Percentiles rank a stretch among this genome's conserved stretches.
Evolutionary conservation across 75 land plant species (phyloP).

Genomic region (Cunninghamia lanceolata): DNA sequence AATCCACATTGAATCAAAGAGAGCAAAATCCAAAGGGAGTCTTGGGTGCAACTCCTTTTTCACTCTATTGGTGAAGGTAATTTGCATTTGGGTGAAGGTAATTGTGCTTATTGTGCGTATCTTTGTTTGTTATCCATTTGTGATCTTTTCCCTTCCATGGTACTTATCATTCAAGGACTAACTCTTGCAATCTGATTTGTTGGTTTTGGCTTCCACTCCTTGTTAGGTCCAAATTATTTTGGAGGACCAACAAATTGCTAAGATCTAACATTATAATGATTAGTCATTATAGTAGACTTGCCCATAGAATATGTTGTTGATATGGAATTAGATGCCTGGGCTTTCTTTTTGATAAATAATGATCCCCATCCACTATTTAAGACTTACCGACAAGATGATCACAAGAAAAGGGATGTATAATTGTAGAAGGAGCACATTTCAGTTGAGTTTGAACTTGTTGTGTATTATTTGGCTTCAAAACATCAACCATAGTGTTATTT

Average conservation of each 20-base stretch:
- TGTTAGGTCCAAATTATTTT: constrained; percentile 30
- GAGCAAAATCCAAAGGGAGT: too few species aligned
- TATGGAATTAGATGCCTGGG: constrained; percentile 17
- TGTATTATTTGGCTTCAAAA: too few species aligned
- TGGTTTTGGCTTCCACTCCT: too few species aligned
- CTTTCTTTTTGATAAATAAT: constrained; percentile 18
- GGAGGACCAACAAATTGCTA: constrained; percentile 16
- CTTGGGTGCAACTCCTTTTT: too few species aligned
- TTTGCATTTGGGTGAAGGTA: too few species aligned
- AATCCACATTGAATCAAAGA: too few species aligned
- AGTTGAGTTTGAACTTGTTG: too few species aligned
- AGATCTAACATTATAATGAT: constrained; percentile 30
- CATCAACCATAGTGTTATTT: too few species aligned
- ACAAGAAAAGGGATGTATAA: constrained; percentile 11
- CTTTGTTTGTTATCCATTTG: too few species aligned
- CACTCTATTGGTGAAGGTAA: too few species aligned
- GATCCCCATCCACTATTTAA: constrained; percentile 21
- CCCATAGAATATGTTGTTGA: constrained; percentile 12
- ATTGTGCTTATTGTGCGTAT: too few species aligned
- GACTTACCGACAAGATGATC: constrained; percentile 22
- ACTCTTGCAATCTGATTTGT: constrained; percentile 13
- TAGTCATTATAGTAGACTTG: constrained; percentile 35
- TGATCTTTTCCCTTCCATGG: too few species aligned
- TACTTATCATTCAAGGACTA: constrained; percentile 19
- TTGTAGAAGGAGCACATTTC: constrained; percentile 1